Base-by-base conservation (phyloP, 306 rosid genomes). In the Cicer cuneatum region DNA sequence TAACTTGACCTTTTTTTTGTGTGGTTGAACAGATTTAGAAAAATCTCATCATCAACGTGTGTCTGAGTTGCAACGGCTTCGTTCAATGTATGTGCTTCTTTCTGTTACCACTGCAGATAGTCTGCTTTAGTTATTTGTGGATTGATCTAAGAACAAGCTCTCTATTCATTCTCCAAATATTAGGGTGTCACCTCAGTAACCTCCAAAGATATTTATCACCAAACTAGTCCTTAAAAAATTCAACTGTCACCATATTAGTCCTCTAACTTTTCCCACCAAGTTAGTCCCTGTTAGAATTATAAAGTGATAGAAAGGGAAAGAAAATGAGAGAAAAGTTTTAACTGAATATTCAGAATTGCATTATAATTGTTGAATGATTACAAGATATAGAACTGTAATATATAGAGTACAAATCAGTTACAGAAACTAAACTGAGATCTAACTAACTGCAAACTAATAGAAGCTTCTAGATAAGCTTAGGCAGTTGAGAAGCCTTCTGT, bases 41-140 rank as follows among this genome's bases (percentile, higher is more conserved):
- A 94, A 89, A 72, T 92, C 99, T 29, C 99, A 94, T 63, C 96
- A 92, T 86, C 99, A 92, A 76, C 99, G 97, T 57, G 96, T 94
- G 29, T 87, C 91, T 40, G 97, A 92, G 78, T 83, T 94, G 89
- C 97, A 90, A 75, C 88, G 92, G 72, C 96, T 94, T 53, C 93
- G 93, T 69, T 92, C 97, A 29, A 84, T 94, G 99, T 94, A 87
- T 62, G 88, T 76, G 41, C 70, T 60, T 77, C 71, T 83, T 77
- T 77, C 58, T 61, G 63, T 9, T 66, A 47, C n/a, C 8, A 40
- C 53, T 65, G 66, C 15, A 42, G 60, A 74, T 77, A 58, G 68
- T 41, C 48, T 54, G 42, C 66, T 67, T 71, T 15, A 54, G 66
- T 19, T 72, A 37, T 59, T 42, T 68, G 16, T 80, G 46, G 59